Base-by-base conservation (phyloP, 148 eudicot genomes). In the Hydrangea macrophylla region DNA sequence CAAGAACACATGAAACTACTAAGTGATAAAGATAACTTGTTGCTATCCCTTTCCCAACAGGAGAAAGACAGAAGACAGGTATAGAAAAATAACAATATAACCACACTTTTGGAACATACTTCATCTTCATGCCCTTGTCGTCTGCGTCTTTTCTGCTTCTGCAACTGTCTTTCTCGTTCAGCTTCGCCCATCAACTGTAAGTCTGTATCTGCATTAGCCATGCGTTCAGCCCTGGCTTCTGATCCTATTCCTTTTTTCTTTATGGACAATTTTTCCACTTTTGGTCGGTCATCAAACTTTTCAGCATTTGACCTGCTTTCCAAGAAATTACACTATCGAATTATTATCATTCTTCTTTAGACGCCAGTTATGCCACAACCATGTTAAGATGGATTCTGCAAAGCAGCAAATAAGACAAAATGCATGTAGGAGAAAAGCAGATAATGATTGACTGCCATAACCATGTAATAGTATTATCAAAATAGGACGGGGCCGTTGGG, bases 241-340 rank as follows among this genome's bases (percentile, higher is more conserved):
- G 98, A 94, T 37, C 98, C 98, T 60, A 94, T 80, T 68, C 96
- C 96, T 76, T 90, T 92, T 78, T 83, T 86, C 88, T 83, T 94
- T 31, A 94, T 73, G 11, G 84, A 76, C 78, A 94, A 67, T 45
- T 90, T 94, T 28, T 73, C 88, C 71, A 64, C 83, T 76, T 90
- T 94, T 70, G 81, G 83, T 79, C 69, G 70, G 42, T 94, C 92
- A 73, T 90, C 90, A 45, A 35, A 70, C 57, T 64, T 79, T 64
- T 88, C 92, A 37, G 69, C 74, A 76, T 76, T 76, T 37, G 96
- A 79, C 79, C 96, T 93, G 79, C 33, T 62, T 69, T 69, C 54
- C 18, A 73, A 17, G 62, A 70, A 65, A 28, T 36, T 62, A 18
- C 7, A 51, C 31, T 13, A 50, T 13, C 37, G 3, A 17, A 12